These are phyloP conservation scores for Pyrenophora seminiperda DNA, from an alignment of 2,329 filamentous ascomycete species.

Conservation along the genomic window DNA sequence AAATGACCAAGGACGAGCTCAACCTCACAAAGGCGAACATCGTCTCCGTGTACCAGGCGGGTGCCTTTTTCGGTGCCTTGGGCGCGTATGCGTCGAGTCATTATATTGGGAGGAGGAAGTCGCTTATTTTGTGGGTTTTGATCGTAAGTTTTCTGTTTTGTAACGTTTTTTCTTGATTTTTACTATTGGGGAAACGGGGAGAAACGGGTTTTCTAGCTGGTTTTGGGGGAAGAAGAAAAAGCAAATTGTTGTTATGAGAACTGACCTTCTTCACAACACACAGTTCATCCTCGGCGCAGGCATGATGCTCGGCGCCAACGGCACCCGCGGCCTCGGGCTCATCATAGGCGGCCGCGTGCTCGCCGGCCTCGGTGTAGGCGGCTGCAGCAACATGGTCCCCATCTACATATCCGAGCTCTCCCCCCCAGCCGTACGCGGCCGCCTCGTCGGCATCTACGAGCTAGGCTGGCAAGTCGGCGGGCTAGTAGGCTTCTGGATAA, in stretches of 20 bases:
- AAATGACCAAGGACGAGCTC: slow-evolving; percentile 55
- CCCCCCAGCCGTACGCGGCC: slow-evolving; percentile 63
- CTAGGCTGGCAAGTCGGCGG: slow-evolving; percentile 58
- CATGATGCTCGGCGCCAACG: slow-evolving; percentile 66
- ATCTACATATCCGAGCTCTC: slow-evolving; percentile 65
- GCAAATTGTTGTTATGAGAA: neutral
- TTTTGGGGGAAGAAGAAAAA: neutral
- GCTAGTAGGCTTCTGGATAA: slow-evolving; percentile 45
- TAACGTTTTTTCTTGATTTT: too few species aligned
- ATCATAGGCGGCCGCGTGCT: slow-evolving; percentile 64
- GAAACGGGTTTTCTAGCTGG: too few species aligned
- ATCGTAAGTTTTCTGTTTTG: slow-evolving; percentile 53
- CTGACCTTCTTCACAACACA: too few species aligned
- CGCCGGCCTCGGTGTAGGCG: slow-evolving; percentile 63
- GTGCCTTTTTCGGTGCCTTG: slow-evolving; percentile 76
- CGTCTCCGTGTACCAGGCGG: slow-evolving; percentile 80
- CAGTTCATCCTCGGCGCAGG: slow-evolving; percentile 70
- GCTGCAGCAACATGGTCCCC: slow-evolving; percentile 61
- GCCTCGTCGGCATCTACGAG: slow-evolving; percentile 57
- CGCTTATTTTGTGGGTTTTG: slow-evolving; percentile 63
- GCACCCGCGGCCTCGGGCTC: slow-evolving; percentile 57
- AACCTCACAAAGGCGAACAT: slow-evolving; percentile 73
- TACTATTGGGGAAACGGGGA: too few species aligned
- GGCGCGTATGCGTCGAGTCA: slow-evolving; percentile 64
- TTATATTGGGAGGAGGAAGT: slow-evolving; percentile 69